Base-by-base conservation (phyloP, 768 basidiomycete genomes). In the Mycena galericulata region DNA sequence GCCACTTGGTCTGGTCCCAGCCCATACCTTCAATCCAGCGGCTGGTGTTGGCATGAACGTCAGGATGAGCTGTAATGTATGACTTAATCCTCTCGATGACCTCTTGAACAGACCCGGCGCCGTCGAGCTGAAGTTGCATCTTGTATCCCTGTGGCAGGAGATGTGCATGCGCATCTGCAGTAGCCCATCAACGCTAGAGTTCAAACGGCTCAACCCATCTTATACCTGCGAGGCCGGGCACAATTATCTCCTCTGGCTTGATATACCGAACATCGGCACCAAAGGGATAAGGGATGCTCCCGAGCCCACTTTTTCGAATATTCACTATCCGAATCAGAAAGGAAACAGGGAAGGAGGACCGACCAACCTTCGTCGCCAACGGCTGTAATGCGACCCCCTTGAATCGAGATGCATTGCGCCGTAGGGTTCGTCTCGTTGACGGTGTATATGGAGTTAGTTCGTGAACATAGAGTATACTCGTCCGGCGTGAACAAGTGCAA, bases 1-100 rank as follows among this genome's bases (percentile, higher is more conserved):
- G 70, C 93, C 93, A 95, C 64, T 86, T 84, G 1, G 92, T 97
- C 78, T 99, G 96, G 74, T 99, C 94, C 96, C 97, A 99, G 6
- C 97, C 97, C 82, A 92, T 87, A 14, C 95, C 96, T 72, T 90
- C 83, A 45, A 98, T 87, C 94, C 95, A 98, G 7, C 75, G 80
- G 4, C 84, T 80, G 3, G 79, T 81, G 73, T 93, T 86, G 4
- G 84, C 75, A 1, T 80, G 75, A 8, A 91, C 76, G 41, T 89
- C 88, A 0, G 92, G 88, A 58, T 89, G 87, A 1, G 83, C 77
- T 5, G 81, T 73, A 62, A 95, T 86, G 68, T 91, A 90, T 1
- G 77, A 70, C 62, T 89, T 89, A 36, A 96, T 79, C 1, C 85
- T 82, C 4, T 86, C 82, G 17, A 94, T 77, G 14, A 94, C 84